Conservation (phyloP, 2,329 filamentous ascomycete genomes). For the Corniculantispora saksenae region DNA sequence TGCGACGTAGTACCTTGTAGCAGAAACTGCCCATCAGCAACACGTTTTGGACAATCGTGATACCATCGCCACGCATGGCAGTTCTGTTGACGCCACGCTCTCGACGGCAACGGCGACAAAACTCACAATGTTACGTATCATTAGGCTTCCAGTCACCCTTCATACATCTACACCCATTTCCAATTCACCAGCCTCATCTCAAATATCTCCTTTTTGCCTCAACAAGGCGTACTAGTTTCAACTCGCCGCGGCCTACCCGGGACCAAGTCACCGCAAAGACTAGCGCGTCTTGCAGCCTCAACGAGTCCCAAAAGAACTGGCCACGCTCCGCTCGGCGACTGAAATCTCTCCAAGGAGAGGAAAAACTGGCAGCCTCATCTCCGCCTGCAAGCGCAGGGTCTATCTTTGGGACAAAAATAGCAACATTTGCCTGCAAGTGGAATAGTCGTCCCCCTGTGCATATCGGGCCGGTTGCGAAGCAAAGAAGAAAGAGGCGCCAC, state of each 20-base stretch:
- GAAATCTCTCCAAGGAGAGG: background rate
- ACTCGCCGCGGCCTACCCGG: background rate
- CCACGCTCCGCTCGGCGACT: background rate
- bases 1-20: background rate
- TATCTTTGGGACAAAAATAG: conserved; percentile 1
- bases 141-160: background rate
- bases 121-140: background rate
- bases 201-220: too few relatives aligned
- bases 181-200: background rate
- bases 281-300: background rate
- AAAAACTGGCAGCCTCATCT: background rate
- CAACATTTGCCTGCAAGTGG: background rate
- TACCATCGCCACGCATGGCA: background rate
- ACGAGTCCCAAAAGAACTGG: background rate
- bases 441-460: background rate
- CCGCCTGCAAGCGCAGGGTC: background rate
- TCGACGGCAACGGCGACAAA: too few relatives aligned
- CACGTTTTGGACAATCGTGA: background rate
- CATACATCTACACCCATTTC: background rate
- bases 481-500: background rate
- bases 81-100: background rate
- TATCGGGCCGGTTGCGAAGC: conserved; percentile 5
- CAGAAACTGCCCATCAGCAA: background rate
- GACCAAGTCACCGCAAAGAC: background rate
- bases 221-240: background rate